Evolutionary conservation across 345 rosid genomes (phyloP), one percentile per base, ranked within the genome.

Genomic region (Populus simonii): DNA sequence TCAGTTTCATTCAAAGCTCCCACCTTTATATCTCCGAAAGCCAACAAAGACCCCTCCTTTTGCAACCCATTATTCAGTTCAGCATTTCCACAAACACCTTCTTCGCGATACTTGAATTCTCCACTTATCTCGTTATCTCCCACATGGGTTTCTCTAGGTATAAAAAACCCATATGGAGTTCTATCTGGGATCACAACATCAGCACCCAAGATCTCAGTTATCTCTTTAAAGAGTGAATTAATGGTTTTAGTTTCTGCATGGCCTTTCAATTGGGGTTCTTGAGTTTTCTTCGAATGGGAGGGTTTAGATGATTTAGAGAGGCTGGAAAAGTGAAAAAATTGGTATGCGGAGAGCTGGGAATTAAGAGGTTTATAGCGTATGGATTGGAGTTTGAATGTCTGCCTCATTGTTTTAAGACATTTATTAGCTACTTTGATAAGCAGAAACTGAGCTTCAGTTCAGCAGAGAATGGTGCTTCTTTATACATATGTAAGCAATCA

Each of bases 211-310:
- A 92, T 88, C 6, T 83, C 85, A 13, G 90, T 81, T 25, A 94
- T 92, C 65, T 91, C 90, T 55, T 77, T 82, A 68, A 94, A 88
- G 69, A 92, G 91, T 1, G 97, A 85, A 27, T 82, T 62, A 27
- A 79, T 35, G 25, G 74, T 10, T 41, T 73, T 29, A 22, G 80
- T 67, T 80, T 87, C 91, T 25, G 84, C 35, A 76, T 66, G 86
- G 78, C 35, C 76, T 73, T 92, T 82, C 70, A 71, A 61, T 20
- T 72, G 72, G 27, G 78, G 71, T 18, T 74, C 29, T 17, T 76
- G 78, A 31, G 65, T 36, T 51, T 76, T 74, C 59, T 62, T 57
- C 15, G 78, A 71, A 66, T 43, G 86, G 63, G 81, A 71, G 62
- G 39, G 73, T 76, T 83, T 83, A 1, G 87, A 85, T 36, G 87